Base-by-base conservation (phyloP, 2,329 filamentous ascomycete species). In the Tolypocladium cylindrosporum region DNA sequence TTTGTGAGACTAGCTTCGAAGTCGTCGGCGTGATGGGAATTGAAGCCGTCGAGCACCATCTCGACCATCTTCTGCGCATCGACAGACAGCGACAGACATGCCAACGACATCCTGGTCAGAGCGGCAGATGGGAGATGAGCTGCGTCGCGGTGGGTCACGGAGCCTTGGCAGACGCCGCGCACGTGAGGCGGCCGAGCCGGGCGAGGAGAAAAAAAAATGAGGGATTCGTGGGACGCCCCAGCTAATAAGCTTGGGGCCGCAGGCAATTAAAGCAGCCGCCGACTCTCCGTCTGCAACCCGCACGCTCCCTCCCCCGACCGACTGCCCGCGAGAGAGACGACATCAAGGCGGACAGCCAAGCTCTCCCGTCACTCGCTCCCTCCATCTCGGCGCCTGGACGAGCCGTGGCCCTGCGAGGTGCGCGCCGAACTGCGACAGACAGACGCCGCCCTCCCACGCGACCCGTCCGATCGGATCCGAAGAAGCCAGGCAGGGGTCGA, bases 181-280 rank as follows among this genome's bases (percentile, higher is more conserved):
- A 19, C 24, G 43, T 13, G 21, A 27, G 21, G 21, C 42, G 9
- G 42, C n/a, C n/a, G 11, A 9, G 10, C 4, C 21, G 11, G 42
- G n/a, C 8, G 9, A 10, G n/a, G 7, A 21, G 10, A 24, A 43
- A 43, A 21, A 43, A 19, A 34, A 34, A 9, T 34, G 31, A 43
- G 43, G 43, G 43, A 16, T 8, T 2, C 43, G 24, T 24, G 24
- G 24, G 24, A 10, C 24, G 43, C 43, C 24, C 41, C 41, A 43
- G n/a, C 41, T 21, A 10, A 43, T 43, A 24, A 21, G 41, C 41
- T 21, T 21, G 41, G 39, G 11, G 39, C 4, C 16, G 14, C 14
- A 5, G 39, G 41, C 41, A 21, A 21, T 21, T 19, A 43, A 21
- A 43, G 41, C 68, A 63, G 14, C 37, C 52, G 39, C 52, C 52